Conservation (phyloP, 78 protist species). For the Mantamonas sphyraenae region DNA sequence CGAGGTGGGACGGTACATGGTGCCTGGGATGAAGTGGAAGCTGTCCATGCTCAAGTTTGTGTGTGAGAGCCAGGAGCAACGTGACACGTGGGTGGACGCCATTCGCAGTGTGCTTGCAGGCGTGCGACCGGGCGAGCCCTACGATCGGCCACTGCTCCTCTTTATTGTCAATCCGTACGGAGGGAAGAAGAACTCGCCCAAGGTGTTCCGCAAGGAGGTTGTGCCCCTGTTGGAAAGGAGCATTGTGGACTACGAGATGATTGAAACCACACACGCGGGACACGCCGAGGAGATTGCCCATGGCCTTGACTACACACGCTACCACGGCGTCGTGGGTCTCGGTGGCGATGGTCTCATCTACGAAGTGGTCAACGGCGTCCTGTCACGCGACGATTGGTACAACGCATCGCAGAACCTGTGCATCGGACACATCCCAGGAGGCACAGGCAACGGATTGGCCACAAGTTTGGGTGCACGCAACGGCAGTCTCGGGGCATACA, state of each 20-base stretch:
- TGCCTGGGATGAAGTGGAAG: too few relatives aligned
- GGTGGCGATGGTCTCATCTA: conserved; percentile 15
- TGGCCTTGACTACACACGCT: background rate
- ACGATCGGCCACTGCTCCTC: background rate
- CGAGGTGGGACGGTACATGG: too few relatives aligned
- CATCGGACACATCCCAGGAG: background rate
- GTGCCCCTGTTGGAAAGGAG: background rate
- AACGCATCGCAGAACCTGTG: background rate
- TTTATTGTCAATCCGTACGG: conserved; percentile 4
- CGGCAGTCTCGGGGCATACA: too few relatives aligned
- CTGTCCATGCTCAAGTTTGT: too few relatives aligned
- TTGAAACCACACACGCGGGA: background rate
- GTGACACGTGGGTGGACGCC: background rate
- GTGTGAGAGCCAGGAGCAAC: background rate
- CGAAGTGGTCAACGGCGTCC: conserved; percentile 11
- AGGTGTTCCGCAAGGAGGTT: background rate
- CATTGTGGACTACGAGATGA: background rate
- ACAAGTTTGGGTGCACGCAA: too few relatives aligned
- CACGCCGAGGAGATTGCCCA: background rate
- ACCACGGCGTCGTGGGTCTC: background rate
- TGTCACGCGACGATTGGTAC: conserved; percentile 7
- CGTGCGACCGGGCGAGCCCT: background rate
- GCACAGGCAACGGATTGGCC: background rate
- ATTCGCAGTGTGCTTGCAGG: background rate
- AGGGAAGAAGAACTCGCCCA: background rate